Base-by-base conservation (phyloP, 495 filamentous ascomycete species). In the Polyplosphaeria fusca region DNA sequence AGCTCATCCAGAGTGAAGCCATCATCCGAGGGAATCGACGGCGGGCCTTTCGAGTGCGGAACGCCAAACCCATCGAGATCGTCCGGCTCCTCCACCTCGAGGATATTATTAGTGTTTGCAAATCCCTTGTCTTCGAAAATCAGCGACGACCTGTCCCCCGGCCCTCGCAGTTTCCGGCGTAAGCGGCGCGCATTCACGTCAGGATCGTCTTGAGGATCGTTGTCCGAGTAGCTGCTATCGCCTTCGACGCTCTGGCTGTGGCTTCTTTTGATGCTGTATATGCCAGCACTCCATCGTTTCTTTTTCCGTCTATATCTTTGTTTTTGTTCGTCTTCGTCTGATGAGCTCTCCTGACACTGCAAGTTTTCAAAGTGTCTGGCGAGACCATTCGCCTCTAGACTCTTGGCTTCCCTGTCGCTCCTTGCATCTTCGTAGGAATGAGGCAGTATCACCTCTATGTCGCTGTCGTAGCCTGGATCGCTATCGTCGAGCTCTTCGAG, bases 161-260 rank as follows among this genome's bases (percentile, higher is more conserved):
- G 66, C 20, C 67, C 63, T 12, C 57, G 30, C 18, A 68, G 60
- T 37, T 67, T 43, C 9, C 68, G 67, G 11, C 67, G 61, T 4
- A 71, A 57, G 22, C 68, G 52, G 27, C 67, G 55, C 13, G 67
- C 67, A 37, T 47, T 69, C n/a, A 56, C 44, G 18, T 60, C 64
- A 19, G 60, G 53, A 42, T 70, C 65, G 47, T 69, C 65, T 11
- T 66, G 42, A 3, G 48, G 45, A 14, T 67, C 62, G 25, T 49
- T 41, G 37, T 67, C 68, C 2, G 64, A 67, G 26, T 60, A 55
- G 38, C 66, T 68, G 39, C 64, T 60, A 30, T 69, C 67, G 38
- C 68, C 67, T 43, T 60, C 66, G 20, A 72, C 48, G 39, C 68
- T 72, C 46, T 69, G 60, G 32, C 60, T 65, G 48, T 68, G 60